Base-by-base conservation (phyloP, 2,329 filamentous ascomycete genomes). In the Talaromyces sp. region DNA sequence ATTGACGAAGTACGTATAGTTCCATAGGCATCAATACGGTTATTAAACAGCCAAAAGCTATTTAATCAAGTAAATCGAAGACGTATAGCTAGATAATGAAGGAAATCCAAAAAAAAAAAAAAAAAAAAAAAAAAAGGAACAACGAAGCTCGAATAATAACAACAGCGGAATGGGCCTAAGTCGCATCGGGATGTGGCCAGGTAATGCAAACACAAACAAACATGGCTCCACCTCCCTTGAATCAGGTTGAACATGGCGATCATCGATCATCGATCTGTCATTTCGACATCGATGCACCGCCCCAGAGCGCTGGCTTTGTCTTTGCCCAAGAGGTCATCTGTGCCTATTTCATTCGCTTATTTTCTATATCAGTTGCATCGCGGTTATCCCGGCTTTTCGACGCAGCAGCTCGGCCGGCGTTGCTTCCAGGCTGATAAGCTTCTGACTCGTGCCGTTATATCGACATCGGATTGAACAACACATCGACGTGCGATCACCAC, bases 291-390 rank as follows among this genome's bases (percentile, higher is more conserved):
- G 9, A 26, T 46, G 55, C 24, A 49, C 35, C 19, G 55, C 41
- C 26, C 17, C n/a, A 27, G 41, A 43, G 24, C 55, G 26, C 38
- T 21, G 26, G 49, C 49, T 27, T 17, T 52, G 26, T 55, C 46
- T 11, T 53, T 26, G 11, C 49, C 14, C 21, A 35, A 32, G 27
- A 62, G 80, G 81, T 80, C 80, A 77, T 83, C 69, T 63, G 79
- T 83, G 72, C 81, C 81, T 70, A 77, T 84, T 84, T 73, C 82
- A 71, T 72, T 84, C 81, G 81, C 81, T 82, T 71, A 55, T 55
- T 9, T 51, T 14, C 27, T 19, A 26, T 17, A 55, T 9, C 54
- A 27, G 35, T 26, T 10, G 6, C 49, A 26, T n/a, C 7, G 49
- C 49, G 26, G 1, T n/a, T 26, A n/a, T 52, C 13, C 26, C 13